Evolutionary conservation across 164 flowering plant species (phyloP), one percentile per base, ranked within the genome.

Genomic region (Magnolia officinalis): DNA sequence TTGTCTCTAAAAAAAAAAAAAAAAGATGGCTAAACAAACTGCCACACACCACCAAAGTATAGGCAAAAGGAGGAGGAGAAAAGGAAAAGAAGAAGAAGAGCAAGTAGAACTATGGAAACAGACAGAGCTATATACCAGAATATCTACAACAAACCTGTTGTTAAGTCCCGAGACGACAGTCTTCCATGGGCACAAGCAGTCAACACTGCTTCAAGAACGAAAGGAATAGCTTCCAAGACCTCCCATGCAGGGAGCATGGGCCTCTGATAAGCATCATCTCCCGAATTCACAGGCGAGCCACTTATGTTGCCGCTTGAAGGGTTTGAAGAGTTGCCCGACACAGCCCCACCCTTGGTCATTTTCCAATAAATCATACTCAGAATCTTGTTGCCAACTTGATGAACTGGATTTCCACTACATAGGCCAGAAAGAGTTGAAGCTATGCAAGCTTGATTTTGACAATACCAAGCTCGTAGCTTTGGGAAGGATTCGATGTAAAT

Each of bases 191-290:
- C 92, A 85, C 93, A 91, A 51, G 98, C 98, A 52, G 95, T 88
- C 75, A 96, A 81, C 26, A 88, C 75, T 65, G 97, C 95, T 75
- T 96, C 99, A 75, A 96, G 90, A 18, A 92, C 96, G 76, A 86
- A 89, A 6, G 99, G 99, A 45, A 85, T 83, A 50, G 98, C 98
- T 84, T 93, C 97, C 76, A 96, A 78, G 67, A 96, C 82, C 78
- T 96, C 98, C 99, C 99, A 96, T 63, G 95, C 98, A 83, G 97
- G 90, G 51, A 96, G 76, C 74, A 83, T 80, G 49, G 91, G 97
- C 50, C 87, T 87, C 50, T 81, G 86, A 71, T 67, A 81, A 55
- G 77, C 73, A 77, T 93, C 97, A 31, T 91, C 97, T 24, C 77
- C 86, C 29, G 78, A 74, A 82, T 81, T 77, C 63, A 80, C 77